phyloP scores from a whole-genome alignment of 148 eudicot species.

The Silene latifolia region DNA sequence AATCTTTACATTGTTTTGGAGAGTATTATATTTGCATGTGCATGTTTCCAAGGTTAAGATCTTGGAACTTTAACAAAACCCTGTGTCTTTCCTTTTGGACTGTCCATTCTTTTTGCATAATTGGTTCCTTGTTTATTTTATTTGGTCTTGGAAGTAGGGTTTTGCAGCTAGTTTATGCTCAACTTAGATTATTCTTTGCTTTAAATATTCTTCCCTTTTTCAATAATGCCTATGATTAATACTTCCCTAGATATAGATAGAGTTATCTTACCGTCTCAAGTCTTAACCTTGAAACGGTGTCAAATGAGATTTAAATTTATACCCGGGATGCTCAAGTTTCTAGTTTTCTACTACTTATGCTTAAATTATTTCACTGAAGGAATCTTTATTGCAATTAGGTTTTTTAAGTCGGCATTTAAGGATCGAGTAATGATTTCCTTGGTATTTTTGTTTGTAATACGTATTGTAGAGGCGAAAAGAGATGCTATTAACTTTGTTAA shows the following conservation, averaged over 20 bases:
- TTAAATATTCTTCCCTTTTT: background rate
- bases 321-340: no score
- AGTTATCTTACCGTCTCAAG: no score
- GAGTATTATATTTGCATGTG: conserved; percentile 33
- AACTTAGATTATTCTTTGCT: background rate
- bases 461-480: background rate
- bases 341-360: background rate
- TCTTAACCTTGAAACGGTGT: no score
- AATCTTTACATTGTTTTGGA: background rate
- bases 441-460: background rate
- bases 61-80: conserved; percentile 27
- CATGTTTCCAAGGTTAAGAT: conserved; percentile 34
- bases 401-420: background rate
- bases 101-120: conserved; percentile 7
- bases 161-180: conserved; percentile 20
- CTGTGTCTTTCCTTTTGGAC: conserved; percentile 7
- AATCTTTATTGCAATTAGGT: conserved; percentile 11
- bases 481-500: background rate
- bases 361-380: background rate
- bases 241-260: no score
- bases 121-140: conserved; percentile 17
- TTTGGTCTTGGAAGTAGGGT: conserved; percentile 33
- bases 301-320: no score
- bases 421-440: background rate
- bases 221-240: background rate